phyloP scores from a whole-genome alignment of 1,139 yeast species.

The Geotrichum fermentans region DNA sequence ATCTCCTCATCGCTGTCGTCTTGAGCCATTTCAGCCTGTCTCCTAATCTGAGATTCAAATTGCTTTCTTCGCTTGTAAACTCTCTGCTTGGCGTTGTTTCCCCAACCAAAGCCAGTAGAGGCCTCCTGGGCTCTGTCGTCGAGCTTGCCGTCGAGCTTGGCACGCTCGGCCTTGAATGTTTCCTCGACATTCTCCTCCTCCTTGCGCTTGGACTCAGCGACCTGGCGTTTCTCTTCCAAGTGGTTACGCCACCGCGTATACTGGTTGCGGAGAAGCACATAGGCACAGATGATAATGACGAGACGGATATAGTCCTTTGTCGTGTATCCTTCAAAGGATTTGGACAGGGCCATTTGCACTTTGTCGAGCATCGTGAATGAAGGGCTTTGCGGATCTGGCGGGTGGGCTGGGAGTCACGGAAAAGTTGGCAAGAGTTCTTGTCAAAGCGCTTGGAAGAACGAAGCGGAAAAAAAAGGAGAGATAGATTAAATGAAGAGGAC shows the following conservation, averaged over 20 bases:
- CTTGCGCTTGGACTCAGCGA: slow-evolving; percentile 10
- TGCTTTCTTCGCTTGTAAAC: slow-evolving; percentile 18
- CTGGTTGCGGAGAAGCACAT: slow-evolving; percentile 18
- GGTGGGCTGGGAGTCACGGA: neutral
- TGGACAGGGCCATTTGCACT: slow-evolving; percentile 5
- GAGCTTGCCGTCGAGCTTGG: slow-evolving; percentile 1
- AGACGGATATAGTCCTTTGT: slow-evolving; percentile 19
- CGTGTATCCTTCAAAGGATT: slow-evolving; percentile 17
- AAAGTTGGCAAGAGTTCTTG: neutral
- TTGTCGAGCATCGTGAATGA: slow-evolving; percentile 12
- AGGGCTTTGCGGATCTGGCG: neutral
- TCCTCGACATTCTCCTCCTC: slow-evolving; percentile 16
- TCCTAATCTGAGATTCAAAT: slow-evolving; percentile 14
- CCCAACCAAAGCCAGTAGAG: slow-evolving; percentile 18
- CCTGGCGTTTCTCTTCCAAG: slow-evolving; percentile 11
- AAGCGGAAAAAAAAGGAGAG: neutral
- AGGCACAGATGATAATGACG: slow-evolving; percentile 19
- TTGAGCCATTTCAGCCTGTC: slow-evolving; percentile 21
- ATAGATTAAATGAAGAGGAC: neutral
- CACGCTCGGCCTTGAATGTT: slow-evolving; percentile 7
- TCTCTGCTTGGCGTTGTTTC: slow-evolving; percentile 15
- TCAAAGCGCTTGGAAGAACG: no score
- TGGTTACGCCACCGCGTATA: slow-evolving; percentile 18
- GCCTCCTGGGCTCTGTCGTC: neutral
- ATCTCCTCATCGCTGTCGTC: slow-evolving; percentile 22